A percentile compares a stretch with the other conserved stretches of the same genome.
Evolutionary conservation across 164 flowering plant genomes (phyloP).

Genomic region (Aristolochia fimbriata): DNA sequence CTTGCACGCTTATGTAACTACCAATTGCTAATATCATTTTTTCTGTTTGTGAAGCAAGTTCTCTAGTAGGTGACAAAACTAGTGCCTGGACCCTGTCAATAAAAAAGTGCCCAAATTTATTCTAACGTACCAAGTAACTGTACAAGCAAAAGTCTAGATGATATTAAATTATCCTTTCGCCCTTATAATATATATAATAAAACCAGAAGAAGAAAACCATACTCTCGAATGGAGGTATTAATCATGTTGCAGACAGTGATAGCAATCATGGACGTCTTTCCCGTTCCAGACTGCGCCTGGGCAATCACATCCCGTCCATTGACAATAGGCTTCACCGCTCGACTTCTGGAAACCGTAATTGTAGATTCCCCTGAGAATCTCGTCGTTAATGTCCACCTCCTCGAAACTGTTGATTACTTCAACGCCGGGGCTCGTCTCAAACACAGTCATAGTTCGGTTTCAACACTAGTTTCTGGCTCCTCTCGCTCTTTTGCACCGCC

Average conservation of each 20-base stretch:
- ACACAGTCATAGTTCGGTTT: constrained; percentile 13
- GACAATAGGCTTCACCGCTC: constrained; percentile 84
- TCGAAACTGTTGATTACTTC: constrained; percentile 61
- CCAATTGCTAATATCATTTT: constrained; percentile 69
- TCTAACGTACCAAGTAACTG: too few species aligned
- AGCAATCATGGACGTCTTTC: constrained; percentile 92
- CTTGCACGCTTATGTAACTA: constrained; percentile 55
- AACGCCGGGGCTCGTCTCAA: constrained; percentile 70
- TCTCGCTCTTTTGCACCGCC: too few species aligned
- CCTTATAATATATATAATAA: constrained; percentile 18
- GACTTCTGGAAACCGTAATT: constrained; percentile 83
- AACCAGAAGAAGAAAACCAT: constrained; percentile 7
- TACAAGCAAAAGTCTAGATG: too few species aligned
- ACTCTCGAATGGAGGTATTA: constrained; percentile 63
- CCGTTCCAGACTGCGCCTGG: constrained; percentile 91
- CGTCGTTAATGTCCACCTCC: constrained; percentile 68
- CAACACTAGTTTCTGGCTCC: too few species aligned
- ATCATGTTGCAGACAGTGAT: constrained; percentile 79
- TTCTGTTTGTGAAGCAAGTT: constrained; percentile 89
- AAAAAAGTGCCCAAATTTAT: background rate
- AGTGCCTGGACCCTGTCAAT: constrained; percentile 80
- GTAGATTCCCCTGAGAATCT: constrained; percentile 69
- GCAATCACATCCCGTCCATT: constrained; percentile 88
- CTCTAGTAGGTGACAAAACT: constrained; percentile 94
- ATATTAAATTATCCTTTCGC: constrained; percentile 15